Evolutionary conservation across 2,329 filamentous ascomycete species (phyloP), one percentile per base, ranked within the genome.

Genomic region (Arthrinium puccinioides): DNA sequence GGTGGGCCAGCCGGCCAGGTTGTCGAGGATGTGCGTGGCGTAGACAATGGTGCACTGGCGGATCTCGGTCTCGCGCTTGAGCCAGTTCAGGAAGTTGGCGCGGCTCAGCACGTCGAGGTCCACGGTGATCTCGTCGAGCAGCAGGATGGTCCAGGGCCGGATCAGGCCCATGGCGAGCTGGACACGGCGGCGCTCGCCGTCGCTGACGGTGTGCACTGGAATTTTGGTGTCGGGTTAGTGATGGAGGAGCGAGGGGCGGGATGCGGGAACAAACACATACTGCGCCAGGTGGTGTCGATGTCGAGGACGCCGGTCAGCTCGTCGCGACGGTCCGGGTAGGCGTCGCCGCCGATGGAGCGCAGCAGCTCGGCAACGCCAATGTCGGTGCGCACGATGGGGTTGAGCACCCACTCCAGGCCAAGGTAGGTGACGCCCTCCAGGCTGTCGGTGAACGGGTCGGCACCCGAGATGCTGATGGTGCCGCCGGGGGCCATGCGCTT

Each of bases 361-460:
- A 98, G 78, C 6, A 98, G 77, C 47, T 94, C 89, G 4, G 74
- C 76, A 4, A 98, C 90, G 41, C 87, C 87, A 49, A 98, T 95
- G 62, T 98, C 92, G 21, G 84, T 94, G 36, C 90, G 84, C 32
- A 97, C 92, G 52, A 97, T 94, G 33, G 86, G 87, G 68, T 97
- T 97, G 9, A 98, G 76, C 4, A 97, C 92, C 92, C 92, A 98
- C 70, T 98, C 92, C 1, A 96, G 78, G 1, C 92, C 92, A 7
- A 98, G 83, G 62, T 98, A 98, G 16, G 90, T 97, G 21, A 98
- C 90, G 44, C 92, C 92, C 63, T 95, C 86, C 20, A 96, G 78
- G 9, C 82, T 79, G 24, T 88, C 76, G 60, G 87, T 84, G 76
- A 98, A 98, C 8, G 92, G 92, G 62, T 98, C 92, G 33, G 87